Evolutionary conservation across 106 monocot species (phyloP).

Genomic region (Phalaenopsis aphrodite): DNA sequence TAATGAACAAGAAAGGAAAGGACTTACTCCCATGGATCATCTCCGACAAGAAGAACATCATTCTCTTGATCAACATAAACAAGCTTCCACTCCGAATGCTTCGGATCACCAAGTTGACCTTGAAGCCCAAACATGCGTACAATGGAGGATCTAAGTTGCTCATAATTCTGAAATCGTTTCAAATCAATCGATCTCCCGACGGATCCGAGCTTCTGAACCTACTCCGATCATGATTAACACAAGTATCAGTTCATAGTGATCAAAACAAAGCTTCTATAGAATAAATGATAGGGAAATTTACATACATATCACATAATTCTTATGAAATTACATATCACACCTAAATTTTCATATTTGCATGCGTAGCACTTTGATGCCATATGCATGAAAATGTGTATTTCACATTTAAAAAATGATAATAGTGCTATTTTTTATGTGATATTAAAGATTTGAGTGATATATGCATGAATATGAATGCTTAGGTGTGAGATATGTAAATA

Average conservation of each 20-base stretch:
- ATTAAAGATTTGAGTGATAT: no score
- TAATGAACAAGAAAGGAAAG: not conserved
- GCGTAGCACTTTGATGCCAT: no score
- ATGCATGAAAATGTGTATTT: no score
- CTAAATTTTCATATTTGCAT: no score
- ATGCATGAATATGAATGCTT: no score
- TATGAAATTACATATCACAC: no score
- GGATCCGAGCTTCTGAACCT: conserved; percentile 93
- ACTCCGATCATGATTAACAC: not conserved
- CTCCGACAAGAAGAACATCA: conserved; percentile 98
- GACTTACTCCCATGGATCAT: conserved; percentile 99
- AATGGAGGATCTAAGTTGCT: conserved; percentile 66
- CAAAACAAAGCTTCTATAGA: not conserved
- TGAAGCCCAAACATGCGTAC: conserved; percentile 96
- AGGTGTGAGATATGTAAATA: no score
- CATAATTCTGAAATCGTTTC: conserved; percentile 68
- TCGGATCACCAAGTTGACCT: conserved; percentile 60
- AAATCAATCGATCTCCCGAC: conserved; percentile 97
- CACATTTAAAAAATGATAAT: no score
- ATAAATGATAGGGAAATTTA: not conserved
- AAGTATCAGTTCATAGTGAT: not conserved
- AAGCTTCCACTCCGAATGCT: conserved; percentile 74
- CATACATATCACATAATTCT: no score
- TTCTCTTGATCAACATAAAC: conserved; percentile 96
- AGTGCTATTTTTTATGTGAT: no score